Base-by-base conservation (phyloP, 1,284 basidiomycete genomes). In the Irpex lacteus region DNA sequence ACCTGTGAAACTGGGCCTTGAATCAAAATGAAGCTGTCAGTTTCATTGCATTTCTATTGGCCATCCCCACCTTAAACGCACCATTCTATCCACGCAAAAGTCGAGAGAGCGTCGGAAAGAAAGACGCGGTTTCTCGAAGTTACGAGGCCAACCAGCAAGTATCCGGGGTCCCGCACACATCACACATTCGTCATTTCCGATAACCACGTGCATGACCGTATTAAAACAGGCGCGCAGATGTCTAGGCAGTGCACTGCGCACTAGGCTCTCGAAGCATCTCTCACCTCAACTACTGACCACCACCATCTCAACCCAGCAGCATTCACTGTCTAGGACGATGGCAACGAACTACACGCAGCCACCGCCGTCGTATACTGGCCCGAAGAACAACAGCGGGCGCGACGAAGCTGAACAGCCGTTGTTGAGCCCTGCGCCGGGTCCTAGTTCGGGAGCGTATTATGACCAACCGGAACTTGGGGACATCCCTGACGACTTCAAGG, bases 401-500 rank as follows among this genome's bases (percentile, higher is more conserved):
- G 70, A 70, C 32, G 72, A 71, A 34, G 70, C 72, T 3, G 61
- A 68, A 3, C 86, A 84, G 60, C 87, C 86, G 0, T 75, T 89
- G 26, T 78, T 87, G 26, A 81, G 74, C 71, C 75, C 71, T 8
- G 72, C 15, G 40, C 40, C 80, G 75, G 73, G 82, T 70, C 76
- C 80, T 57, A 82, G 82, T 65, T 75, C 72, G 36, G 75, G 71
- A 13, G 69, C 70, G 13, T 83, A 87, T 70, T 91, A 83, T 69
- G 82, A 92, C 75, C 90, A 92, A 70, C 89, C 91, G n/a, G 80
- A 76, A 21, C 76, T 76, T 58, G 88, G 81, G 56, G 91, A 92
- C 70, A 71, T 93, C 63, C 92, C 91, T 1, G 91, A 94, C 72
- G 91, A 94, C 74, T 94, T 94, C 84, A 91, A 93, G 84, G 91